Conservation (phyloP, 768 basidiomycete genomes). For the Serendipita sp. region DNA sequence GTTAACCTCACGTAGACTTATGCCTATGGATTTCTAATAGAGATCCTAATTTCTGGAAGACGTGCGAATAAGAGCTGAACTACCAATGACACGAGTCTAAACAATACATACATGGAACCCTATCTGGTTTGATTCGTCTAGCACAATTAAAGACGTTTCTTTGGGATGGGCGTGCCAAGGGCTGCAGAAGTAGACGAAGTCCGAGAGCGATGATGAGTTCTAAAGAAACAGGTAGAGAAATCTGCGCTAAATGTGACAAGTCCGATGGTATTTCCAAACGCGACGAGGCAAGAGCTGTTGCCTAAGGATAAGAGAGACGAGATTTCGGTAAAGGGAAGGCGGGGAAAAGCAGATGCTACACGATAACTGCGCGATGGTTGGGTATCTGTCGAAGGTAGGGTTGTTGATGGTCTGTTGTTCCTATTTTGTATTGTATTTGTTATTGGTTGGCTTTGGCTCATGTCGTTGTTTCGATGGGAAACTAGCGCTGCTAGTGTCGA, state of each 20-base stretch:
- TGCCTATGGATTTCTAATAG: not conserved
- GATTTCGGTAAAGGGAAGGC: constrained; percentile 69
- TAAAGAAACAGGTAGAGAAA: constrained; percentile 8
- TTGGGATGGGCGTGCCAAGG: not conserved
- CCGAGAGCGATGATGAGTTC: not conserved
- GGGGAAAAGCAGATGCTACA: constrained; percentile 24
- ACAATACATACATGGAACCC: no score
- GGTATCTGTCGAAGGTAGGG: not conserved
- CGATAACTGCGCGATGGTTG: constrained; percentile 13
- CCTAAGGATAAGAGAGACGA: constrained; percentile 35
- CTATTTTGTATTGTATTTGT: constrained; percentile 14
- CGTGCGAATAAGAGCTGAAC: no score
- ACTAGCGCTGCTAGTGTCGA: constrained; percentile 11
- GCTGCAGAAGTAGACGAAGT: not conserved
- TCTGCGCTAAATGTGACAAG: constrained; percentile 25
- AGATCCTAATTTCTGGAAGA: not conserved
- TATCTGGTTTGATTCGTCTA: not conserved
- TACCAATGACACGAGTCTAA: no score
- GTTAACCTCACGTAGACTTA: not conserved
- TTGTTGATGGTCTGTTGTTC: not conserved
- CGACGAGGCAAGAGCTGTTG: constrained; percentile 41
- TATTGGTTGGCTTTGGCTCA: not conserved
- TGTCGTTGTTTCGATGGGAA: not conserved
- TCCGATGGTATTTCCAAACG: constrained; percentile 67
- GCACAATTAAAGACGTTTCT: not conserved